These are phyloP conservation scores for Hyaloscypha finlandica DNA, from an alignment of 495 filamentous ascomycete genomes.

Conservation along the genomic window DNA sequence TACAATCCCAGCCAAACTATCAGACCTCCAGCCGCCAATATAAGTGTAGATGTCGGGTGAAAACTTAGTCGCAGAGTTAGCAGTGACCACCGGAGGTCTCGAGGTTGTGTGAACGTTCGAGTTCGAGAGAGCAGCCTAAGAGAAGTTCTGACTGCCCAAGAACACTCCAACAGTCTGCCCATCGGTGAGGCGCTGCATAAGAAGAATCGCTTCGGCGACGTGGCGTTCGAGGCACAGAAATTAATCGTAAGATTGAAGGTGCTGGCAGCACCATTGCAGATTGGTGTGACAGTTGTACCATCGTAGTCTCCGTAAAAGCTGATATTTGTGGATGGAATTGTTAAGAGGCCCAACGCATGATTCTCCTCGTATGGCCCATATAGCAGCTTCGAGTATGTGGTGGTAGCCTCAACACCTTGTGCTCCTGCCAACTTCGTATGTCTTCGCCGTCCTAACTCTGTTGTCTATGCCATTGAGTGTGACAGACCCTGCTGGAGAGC, in stretches of 20 bases:
- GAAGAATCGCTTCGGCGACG: constrained; percentile 7
- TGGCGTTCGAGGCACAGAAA: constrained; percentile 22
- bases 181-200: constrained; percentile 12
- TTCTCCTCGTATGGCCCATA: constrained; percentile 22
- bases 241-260: constrained; percentile 23
- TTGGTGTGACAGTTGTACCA: constrained; percentile 16
- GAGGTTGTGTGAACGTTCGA: background rate
- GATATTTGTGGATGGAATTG: constrained; percentile 16
- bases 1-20: constrained; percentile 1
- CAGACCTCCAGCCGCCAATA: background rate
- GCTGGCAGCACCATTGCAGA: constrained; percentile 18
- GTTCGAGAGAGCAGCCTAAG: constrained; percentile 16
- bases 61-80: background rate
- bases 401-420: constrained; percentile 19
- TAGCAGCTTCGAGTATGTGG: constrained; percentile 15
- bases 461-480: constrained; percentile 24
- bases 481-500: constrained; percentile 17
- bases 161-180: constrained; percentile 20
- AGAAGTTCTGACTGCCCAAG: constrained; percentile 15
- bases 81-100: constrained; percentile 6
- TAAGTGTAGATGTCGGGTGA: background rate
- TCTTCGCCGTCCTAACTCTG: constrained; percentile 20
- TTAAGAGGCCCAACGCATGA: constrained; percentile 12
- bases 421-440: constrained; percentile 15
- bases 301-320: constrained; percentile 22